phyloP scores from a whole-genome alignment of 1,284 basidiomycete species.

The Porphyrellus sp. region DNA sequence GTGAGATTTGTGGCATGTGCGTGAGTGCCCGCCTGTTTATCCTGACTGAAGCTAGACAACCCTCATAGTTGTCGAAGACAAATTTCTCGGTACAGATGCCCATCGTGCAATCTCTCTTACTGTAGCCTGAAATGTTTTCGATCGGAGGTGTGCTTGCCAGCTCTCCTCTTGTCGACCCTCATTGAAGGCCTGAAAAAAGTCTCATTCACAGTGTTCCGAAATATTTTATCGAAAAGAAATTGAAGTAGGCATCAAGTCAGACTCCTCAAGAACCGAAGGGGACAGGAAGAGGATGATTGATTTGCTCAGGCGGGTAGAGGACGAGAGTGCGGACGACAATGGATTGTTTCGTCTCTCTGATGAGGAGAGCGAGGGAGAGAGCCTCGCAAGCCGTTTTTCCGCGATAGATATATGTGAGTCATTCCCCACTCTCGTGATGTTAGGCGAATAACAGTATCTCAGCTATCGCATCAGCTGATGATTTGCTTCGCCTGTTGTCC shows the following conservation, averaged over 20 bases:
- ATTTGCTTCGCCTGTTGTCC: slow-evolving; percentile 64
- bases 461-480: slow-evolving; percentile 55
- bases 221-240: slow-evolving; percentile 72
- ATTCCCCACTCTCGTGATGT: slow-evolving; percentile 10
- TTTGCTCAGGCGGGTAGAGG: slow-evolving; percentile 67
- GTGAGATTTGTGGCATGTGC: slow-evolving; percentile 39
- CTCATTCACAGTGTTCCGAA: slow-evolving; percentile 71
- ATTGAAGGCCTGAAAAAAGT: slow-evolving; percentile 34
- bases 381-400: slow-evolving; percentile 52
- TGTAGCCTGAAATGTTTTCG: slow-evolving; percentile 78
- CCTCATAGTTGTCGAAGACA: slow-evolving; percentile 65
- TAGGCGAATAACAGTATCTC: slow-evolving; percentile 2
- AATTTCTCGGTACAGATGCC: slow-evolving; percentile 75
- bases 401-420: slow-evolving; percentile 60
- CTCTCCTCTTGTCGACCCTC: background rate
- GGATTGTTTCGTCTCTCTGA: slow-evolving; percentile 36
- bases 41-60: slow-evolving; percentile 3
- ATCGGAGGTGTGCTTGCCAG: slow-evolving; percentile 48
- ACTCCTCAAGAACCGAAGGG: slow-evolving; percentile 49
- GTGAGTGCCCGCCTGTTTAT: slow-evolving; percentile 10
- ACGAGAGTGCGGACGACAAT: slow-evolving; percentile 45
- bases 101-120: slow-evolving; percentile 74
- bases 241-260: slow-evolving; percentile 54
- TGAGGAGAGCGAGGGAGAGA: slow-evolving; percentile 42
- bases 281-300: slow-evolving; percentile 66